Base-by-base conservation (phyloP, 148 eudicot genomes). In the Mesembryanthemum crystallinum region DNA sequence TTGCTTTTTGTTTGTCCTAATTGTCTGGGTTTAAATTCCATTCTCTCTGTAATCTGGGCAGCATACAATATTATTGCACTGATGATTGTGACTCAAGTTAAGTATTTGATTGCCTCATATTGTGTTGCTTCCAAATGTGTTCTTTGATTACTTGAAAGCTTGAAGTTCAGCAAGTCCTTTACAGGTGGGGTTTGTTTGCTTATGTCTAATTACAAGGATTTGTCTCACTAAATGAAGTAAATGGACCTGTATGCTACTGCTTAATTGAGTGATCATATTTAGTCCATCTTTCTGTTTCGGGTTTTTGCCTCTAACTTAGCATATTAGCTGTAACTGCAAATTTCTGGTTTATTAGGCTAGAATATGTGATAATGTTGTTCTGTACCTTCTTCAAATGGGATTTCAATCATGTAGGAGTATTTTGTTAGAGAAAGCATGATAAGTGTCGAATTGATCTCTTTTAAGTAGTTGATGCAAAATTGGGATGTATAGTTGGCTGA, bases 31-130 rank as follows among this genome's bases (percentile, higher is more conserved):
- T 71, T 49, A 35, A 47, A 35, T 49, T 45, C 64, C 74, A 28
- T 76, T 82, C 78, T 72, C 64, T 79, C 49, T 79, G 82, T 37
- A 52, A 73, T 65, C 47, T 69, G 37, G 63, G 68, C 67, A 55
- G 65, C 47, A 9, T 78, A 82, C 61, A 70, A 82, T 72, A 76
- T 67, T 73, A 65, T 60, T 8, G 32, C 51, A 30, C 66, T 49
- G 60, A 64, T 67, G 66, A 73, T 68, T 77, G 83, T 43, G 59
- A 65, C 68, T 58, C 63, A 80, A 80, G 85, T 79, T 79, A 72
- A 76, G 85, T 29, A 83, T 69, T 73, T 73, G 54, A 76, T 83
- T 76, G 64, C 37, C 43, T 71, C 51, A 18, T 67, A 37, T 32
- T 76, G 18, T 52, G 71, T 42, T 64, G 67, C 65, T 67, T 58